Evolutionary conservation across 75 land plant genomes (phyloP), one percentile per base, ranked within the genome.

Genomic region (Gnetum montanum): DNA sequence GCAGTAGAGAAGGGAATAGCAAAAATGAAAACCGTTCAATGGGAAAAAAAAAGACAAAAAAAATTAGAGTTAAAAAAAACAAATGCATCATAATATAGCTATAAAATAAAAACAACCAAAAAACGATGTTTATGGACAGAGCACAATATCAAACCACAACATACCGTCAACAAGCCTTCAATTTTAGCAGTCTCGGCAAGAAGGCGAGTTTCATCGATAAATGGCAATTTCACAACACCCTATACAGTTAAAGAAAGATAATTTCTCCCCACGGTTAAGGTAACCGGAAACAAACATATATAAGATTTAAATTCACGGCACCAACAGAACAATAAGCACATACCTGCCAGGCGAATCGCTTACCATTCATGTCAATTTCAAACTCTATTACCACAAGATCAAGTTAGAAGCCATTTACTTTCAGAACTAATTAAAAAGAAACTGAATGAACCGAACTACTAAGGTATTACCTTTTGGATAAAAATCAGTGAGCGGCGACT

Each of bases 331-430:
- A n/a, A n/a, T n/a, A n/a, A n/a, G n/a, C n/a, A n/a, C n/a, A 6
- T 64, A 84, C 93, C 93, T 88, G 93, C 93, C 93, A 88, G 31
- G 89, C 79, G 59, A 75, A 81, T 20, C 89, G 79, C 65, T 88
- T 88, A 2, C 93, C 89, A 75, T 88, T 81, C 93, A 88, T 88
- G 50, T 88, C 93, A 63, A 88, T 62, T 63, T 73, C 74, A 76
- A 84, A 88, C 66, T 84, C 93, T 88, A 75, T 27, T 13, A 15
- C 56, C 24, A 77, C 22, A 36, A 19, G 57, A n/a, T n/a, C n/a
- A n/a, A n/a, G 12, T n/a, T n/a, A n/a, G n/a, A n/a, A n/a, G n/a
- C n/a, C n/a, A n/a, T n/a, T n/a, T n/a, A n/a, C n/a, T n/a, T n/a
- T n/a, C n/a, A n/a, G n/a, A n/a, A n/a, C n/a, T n/a, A n/a, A n/a